Base-by-base conservation (phyloP, 2,329 filamentous ascomycete species). In the Simplicillium sp. region DNA sequence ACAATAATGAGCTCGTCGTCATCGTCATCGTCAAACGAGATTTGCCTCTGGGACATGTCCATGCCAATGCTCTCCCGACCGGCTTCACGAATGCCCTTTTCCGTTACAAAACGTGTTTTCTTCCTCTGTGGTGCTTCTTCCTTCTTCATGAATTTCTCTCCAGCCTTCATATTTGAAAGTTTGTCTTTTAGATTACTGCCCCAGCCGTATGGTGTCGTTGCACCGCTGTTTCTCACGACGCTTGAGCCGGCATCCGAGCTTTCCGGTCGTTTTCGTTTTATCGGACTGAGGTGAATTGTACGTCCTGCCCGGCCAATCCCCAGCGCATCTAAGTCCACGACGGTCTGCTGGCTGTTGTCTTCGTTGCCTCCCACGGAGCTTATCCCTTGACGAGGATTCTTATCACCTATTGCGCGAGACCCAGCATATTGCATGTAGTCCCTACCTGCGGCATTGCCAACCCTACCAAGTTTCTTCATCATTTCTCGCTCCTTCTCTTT, bases 81-180 rank as follows among this genome's bases (percentile, higher is more conserved):
- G 4, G 84, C 84, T 59, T 87, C 83, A 41, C 79, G 75, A 46
- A 89, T 88, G 1, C 84, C 84, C 56, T 82, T 85, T 34, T 80
- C 78, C 18, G 84, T 87, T 33, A 88, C 73, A 54, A 89, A 88
- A n/a, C 84, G 70, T 39, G 84, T 88, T 69, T 86, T 87, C 62
- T 87, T 82, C 49, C 75, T 69, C 28, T 77, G 70, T 0, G 75
- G 76, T 54, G 56, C 54, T 28, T 54, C 51, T 20, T 50, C 50
- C 36, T 55, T 52, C 39, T 50, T 54, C 44, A 54, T 54, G 16
- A 77, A 51, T 48, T 65, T 71, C 56, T 78, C 74, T 2, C 77
- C 77, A 4, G 77, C 69, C 54, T 73, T 78, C 78, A 82, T 81
- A 46, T 70, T 66, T 3, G 70, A 58, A 18, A 82, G 62, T 58